phyloP scores from a whole-genome alignment of 2,329 filamentous ascomycete genomes.

The Zymoseptoria pseudotritici region DNA sequence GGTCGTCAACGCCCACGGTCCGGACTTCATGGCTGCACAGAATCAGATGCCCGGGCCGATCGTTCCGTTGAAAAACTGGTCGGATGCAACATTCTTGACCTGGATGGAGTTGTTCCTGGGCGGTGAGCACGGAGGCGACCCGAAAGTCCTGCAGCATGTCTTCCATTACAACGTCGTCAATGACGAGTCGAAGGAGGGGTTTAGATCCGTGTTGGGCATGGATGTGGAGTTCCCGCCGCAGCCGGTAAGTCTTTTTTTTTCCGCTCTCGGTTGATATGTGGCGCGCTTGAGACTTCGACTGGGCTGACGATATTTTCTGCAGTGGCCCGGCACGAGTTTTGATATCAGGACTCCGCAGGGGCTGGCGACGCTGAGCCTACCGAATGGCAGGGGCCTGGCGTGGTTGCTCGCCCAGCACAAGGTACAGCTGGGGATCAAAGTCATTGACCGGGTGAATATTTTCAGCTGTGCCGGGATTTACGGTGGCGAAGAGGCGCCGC shows the following conservation, averaged over 20 bases:
- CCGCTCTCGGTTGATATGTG: no score
- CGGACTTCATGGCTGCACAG: not conserved
- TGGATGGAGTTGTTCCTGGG: no score
- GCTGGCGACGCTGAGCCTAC: not conserved
- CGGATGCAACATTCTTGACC: not conserved
- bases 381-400: not conserved
- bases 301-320: not conserved
- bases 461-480: not conserved
- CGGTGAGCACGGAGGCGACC: no score
- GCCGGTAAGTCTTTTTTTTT: no score
- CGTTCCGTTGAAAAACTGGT: not conserved
- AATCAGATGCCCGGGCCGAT: no score
- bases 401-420: conserved; percentile 2
- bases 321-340: conserved; percentile 4
- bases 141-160: no score
- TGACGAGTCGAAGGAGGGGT: no score
- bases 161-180: no score
- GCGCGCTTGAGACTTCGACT: not conserved
- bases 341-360: not conserved
- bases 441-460: not conserved
- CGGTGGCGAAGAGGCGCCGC: not conserved
- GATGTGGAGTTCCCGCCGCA: no score
- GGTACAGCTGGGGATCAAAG: not conserved
- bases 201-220: no score
- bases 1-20: not conserved